phyloP scores from a whole-genome alignment of 768 basidiomycete genomes.

The Pulveroboletus frians region DNA sequence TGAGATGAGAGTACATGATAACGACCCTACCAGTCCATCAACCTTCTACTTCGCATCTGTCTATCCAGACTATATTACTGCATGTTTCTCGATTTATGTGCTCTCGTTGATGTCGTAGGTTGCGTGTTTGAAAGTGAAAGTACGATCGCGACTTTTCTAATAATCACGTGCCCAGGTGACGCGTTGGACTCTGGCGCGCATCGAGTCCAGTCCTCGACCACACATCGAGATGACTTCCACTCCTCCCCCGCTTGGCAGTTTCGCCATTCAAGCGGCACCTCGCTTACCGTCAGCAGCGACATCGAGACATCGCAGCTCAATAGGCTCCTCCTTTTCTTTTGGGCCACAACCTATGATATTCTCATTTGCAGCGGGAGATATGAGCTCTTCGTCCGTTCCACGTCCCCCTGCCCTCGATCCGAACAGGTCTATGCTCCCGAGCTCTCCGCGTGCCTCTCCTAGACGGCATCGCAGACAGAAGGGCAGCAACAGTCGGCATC shows the following conservation, averaged over 20 bases:
- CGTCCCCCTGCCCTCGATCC: constrained; percentile 67
- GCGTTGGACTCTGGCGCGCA: background rate
- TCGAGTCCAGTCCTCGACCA: background rate
- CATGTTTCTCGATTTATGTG: background rate
- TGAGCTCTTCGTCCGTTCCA: constrained; percentile 52
- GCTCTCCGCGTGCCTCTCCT: constrained; percentile 70
- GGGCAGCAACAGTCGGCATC: constrained; percentile 54
- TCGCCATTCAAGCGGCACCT: constrained; percentile 43
- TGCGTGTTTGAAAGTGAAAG: too few species aligned
- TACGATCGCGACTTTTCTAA: too few species aligned
- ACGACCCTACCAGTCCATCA: background rate
- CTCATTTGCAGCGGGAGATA: constrained; percentile 62
- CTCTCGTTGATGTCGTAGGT: background rate
- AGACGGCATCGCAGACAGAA: constrained; percentile 51
- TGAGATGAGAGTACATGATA: constrained; percentile 32
- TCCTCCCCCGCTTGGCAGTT: constrained; percentile 44
- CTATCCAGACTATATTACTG: background rate
- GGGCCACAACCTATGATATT: constrained; percentile 73
- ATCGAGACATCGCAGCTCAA: constrained; percentile 58
- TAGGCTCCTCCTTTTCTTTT: constrained; percentile 80
- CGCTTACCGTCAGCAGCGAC: constrained; percentile 50
- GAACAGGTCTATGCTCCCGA: constrained; percentile 69
- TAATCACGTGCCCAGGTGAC: constrained; percentile 18
- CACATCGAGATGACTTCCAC: constrained; percentile 35
- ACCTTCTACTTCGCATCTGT: background rate